Base-by-base conservation (phyloP, 2,329 filamentous ascomycete genomes). In the Xylariaceae sp. region DNA sequence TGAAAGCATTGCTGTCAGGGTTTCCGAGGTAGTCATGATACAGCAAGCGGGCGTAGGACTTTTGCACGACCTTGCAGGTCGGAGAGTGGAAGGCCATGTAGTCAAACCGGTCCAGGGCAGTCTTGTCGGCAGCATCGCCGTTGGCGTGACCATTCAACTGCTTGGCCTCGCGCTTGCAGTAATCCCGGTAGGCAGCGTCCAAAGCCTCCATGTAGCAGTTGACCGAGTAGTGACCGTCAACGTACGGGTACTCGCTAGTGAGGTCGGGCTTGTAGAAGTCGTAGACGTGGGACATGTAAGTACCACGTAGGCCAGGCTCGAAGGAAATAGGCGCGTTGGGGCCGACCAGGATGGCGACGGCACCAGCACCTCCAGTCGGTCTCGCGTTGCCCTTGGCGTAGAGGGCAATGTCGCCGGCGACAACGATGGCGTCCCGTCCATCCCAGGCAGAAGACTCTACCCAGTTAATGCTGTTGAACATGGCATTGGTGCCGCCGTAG, bases 221-320 rank as follows among this genome's bases (percentile, higher is more conserved):
- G 64, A 89, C 66, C 37, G 87, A 91, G 76, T 82, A 89, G 66
- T 90, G 86, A 47, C 87, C 87, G 57, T 91, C 87, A 44, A 91
- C 87, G 60, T 87, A 83, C 50, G 87, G 87, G 71, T 91, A 91
- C 70, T 91, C 87, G 77, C 83, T 88, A 60, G 86, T 86, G 53
- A 91, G 73, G 67, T 91, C 87, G 59, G 87, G 86, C 81, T 91
- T 91, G 81, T 89, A 91, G 66, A 91, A 91, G 67, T 91, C 87
- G 67, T 91, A 93, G 56, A 83, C 83, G 69, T 91, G 87, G 65
- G 83, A 76, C 81, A 90, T 84, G 73, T 87, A 89, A 57, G 75
- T 83, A 62, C 84, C 87, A 60, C 87, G 83, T 61, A 89, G 79
- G 62, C 87, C 87, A 38, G 87, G 80, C 69, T 91, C 87, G 51